phyloP scores from a whole-genome alignment of 495 filamentous ascomycete species.

The Podospora bellae-mahoneyi region DNA sequence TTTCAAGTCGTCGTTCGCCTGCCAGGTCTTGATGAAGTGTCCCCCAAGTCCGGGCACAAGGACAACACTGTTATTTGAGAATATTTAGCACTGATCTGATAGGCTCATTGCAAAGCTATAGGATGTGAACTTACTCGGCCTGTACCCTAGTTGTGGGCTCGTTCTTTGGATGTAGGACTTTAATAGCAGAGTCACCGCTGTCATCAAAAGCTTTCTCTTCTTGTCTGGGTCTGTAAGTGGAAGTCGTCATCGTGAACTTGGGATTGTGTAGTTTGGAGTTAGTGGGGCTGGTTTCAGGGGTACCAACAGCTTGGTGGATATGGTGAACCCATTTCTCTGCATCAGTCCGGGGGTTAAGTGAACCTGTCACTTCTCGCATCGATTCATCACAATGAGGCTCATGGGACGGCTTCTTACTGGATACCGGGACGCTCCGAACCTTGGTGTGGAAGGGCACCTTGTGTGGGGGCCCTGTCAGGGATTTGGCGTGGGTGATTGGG shows the following conservation, averaged over 20 bases:
- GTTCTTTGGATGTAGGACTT: neutral
- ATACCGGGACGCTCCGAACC: neutral
- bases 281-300: neutral
- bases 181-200: neutral
- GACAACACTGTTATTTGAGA: neutral
- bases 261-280: neutral
- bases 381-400: neutral
- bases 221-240: neutral
- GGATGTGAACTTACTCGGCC: neutral
- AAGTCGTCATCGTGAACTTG: neutral
- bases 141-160: neutral
- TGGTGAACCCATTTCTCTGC: neutral
- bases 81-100: neutral
- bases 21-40: constrained; percentile 14
- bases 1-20: neutral
- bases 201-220: neutral
- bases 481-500: neutral
- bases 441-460: neutral
- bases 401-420: neutral
- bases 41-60: constrained; percentile 17
- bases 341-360: neutral
- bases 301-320: neutral
- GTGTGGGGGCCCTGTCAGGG: neutral
- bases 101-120: no score
- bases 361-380: neutral